Evolutionary conservation across 148 eudicot species (phyloP).

Genomic region (Fagopyrum esculentum): DNA sequence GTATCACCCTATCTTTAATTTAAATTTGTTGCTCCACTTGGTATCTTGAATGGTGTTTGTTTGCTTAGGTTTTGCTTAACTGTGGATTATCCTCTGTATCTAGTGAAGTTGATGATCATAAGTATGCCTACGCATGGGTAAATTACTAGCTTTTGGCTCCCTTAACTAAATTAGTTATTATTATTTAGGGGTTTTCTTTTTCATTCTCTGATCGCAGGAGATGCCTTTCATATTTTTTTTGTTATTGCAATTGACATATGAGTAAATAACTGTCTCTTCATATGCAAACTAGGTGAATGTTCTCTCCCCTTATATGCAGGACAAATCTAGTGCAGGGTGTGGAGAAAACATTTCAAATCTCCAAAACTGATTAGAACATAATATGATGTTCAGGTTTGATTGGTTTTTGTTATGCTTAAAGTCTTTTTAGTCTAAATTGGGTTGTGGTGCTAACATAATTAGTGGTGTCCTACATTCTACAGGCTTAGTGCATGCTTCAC

Average conservation of each 20-base stretch:
- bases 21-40: neutral
- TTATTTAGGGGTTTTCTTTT: neutral
- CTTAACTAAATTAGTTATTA: neutral
- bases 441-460: neutral
- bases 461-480: constrained; percentile 8
- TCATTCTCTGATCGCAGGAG: neutral
- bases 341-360: constrained; percentile 56
- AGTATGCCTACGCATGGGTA: constrained; percentile 48
- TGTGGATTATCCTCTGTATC: constrained; percentile 32
- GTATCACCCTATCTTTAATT: neutral
- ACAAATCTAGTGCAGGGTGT: constrained; percentile 42
- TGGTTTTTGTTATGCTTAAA: neutral
- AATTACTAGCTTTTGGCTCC: constrained; percentile 11
- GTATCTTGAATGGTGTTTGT: neutral
- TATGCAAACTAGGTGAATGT: neutral
- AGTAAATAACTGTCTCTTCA: neutral
- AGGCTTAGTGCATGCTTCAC: constrained; percentile 88
- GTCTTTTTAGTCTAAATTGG: neutral
- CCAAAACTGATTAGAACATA: constrained; percentile 47
- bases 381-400: constrained; percentile 49
- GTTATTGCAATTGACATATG: neutral
- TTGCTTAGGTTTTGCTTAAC: constrained; percentile 50
- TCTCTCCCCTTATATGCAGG: constrained; percentile 19
- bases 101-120: constrained; percentile 41
- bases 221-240: neutral